These are phyloP conservation scores for Lepidopterella palustris DNA, from an alignment of 495 filamentous ascomycete genomes.

Conservation along the genomic window DNA sequence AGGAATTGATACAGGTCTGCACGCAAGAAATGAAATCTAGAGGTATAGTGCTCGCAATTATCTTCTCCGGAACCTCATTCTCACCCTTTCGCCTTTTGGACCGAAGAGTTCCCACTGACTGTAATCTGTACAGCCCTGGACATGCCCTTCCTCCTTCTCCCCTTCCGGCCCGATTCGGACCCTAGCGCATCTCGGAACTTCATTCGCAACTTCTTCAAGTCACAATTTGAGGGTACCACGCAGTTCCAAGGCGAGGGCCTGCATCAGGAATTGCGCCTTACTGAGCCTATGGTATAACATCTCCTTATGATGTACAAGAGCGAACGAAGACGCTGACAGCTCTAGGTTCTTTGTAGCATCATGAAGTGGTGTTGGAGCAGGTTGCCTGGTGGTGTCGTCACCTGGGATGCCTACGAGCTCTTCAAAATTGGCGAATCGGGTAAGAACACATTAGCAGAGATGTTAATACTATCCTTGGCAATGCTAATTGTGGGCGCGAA, in stretches of 20 bases:
- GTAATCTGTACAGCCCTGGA: constrained; percentile 57
- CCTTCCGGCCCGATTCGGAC: constrained; percentile 88
- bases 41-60: constrained; percentile 52
- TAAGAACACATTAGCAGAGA: constrained; percentile 37
- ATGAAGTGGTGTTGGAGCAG: constrained; percentile 99
- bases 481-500: constrained; percentile 15
- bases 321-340: constrained; percentile 17
- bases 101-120: constrained; percentile 2
- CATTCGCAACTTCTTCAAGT: constrained; percentile 85
- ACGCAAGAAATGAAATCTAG: constrained; percentile 87
- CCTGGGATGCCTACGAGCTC: constrained; percentile 94
- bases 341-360: constrained; percentile 82
- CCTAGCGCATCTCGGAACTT: constrained; percentile 85
- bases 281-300: constrained; percentile 74
- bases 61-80: not conserved
- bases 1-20: constrained; percentile 75
- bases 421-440: constrained; percentile 93
- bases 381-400: constrained; percentile 84
- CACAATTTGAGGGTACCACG: constrained; percentile 31
- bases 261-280: constrained; percentile 81
- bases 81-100: not conserved
- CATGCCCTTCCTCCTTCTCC: constrained; percentile 89
- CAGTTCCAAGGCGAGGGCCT: constrained; percentile 57
- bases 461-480: not conserved
- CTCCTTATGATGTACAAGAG: constrained; percentile 20